Evolutionary conservation across 306 rosid species (phyloP).

Genomic region (Hippophae tibetana): DNA sequence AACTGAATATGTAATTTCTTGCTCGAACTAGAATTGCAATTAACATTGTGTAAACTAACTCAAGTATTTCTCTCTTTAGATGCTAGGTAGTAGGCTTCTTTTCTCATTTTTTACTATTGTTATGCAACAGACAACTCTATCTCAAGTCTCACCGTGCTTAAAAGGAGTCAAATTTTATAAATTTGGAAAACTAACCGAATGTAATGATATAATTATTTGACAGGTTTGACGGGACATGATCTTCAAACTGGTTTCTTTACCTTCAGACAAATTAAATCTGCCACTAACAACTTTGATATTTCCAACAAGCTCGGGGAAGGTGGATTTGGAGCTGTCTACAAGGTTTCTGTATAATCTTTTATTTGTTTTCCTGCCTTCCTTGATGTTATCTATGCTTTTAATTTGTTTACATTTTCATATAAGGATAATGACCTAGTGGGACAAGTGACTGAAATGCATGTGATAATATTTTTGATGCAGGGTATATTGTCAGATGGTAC

Average conservation of each 20-base stretch:
- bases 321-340: slow-evolving; percentile 72
- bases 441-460: not conserved
- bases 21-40: too few relatives aligned
- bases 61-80: too few relatives aligned
- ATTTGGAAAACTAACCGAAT: too few relatives aligned
- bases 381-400: not conserved
- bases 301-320: slow-evolving; percentile 61
- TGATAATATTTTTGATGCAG: slow-evolving; percentile 11
- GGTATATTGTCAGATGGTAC: slow-evolving; percentile 44
- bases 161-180: too few relatives aligned
- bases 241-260: slow-evolving; percentile 7
- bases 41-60: too few relatives aligned
- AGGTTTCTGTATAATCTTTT: slow-evolving; percentile 26
- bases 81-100: too few relatives aligned
- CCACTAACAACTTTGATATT: slow-evolving; percentile 47
- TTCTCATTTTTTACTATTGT: too few relatives aligned
- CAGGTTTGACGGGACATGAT: slow-evolving; percentile 5
- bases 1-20: too few relatives aligned
- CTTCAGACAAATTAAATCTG: slow-evolving; percentile 16
- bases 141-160: too few relatives aligned
- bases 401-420: not conserved
- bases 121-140: too few relatives aligned
- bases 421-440: not conserved
- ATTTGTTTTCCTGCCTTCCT: not conserved
- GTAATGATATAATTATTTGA: not conserved